Conservation (phyloP, 202 grass and related monocot species). For the Digitaria exilis region DNA sequence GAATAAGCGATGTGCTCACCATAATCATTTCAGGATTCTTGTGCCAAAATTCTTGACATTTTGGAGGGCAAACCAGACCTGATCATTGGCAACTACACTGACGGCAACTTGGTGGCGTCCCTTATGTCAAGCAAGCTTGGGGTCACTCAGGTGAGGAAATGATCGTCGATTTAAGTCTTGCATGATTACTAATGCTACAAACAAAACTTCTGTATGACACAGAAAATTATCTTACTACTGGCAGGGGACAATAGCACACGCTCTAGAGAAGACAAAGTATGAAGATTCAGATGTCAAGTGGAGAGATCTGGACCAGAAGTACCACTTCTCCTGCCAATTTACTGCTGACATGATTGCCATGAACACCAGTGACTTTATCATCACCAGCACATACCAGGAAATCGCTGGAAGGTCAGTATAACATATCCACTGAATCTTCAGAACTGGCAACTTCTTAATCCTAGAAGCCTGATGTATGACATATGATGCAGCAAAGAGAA, state of each 20-base stretch:
- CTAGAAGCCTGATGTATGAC: neutral
- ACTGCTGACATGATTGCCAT: slow-evolving; percentile 96
- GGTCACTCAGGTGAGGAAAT: slow-evolving; percentile 64
- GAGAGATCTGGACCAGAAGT: slow-evolving; percentile 84
- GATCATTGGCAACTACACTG: slow-evolving; percentile 93
- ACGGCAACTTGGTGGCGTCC: slow-evolving; percentile 92
- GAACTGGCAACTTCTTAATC: neutral
- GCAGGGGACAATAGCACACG: slow-evolving; percentile 93
- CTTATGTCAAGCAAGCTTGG: slow-evolving; percentile 86
- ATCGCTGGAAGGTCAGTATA: slow-evolving; percentile 76
- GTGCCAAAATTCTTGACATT: slow-evolving; percentile 67
- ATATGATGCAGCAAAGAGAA: slow-evolving; percentile 76
- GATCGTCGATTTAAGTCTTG: neutral
- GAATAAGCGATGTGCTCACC: neutral
- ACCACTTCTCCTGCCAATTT: slow-evolving; percentile 97
- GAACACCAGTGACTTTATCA: slow-evolving; percentile 94
- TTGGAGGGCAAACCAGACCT: slow-evolving; percentile 90
- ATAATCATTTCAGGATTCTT: slow-evolving; percentile 62
- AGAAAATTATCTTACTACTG: neutral
- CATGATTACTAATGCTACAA: neutral
- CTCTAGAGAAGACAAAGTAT: slow-evolving; percentile 97
- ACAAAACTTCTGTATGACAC: slow-evolving; percentile 1
- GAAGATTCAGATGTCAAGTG: slow-evolving; percentile 84
- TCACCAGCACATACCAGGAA: slow-evolving; percentile 95
- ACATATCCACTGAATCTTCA: slow-evolving; percentile 17